phyloP scores from a whole-genome alignment of 495 filamentous ascomycete species.

The Aspergillus coremiiformis region DNA sequence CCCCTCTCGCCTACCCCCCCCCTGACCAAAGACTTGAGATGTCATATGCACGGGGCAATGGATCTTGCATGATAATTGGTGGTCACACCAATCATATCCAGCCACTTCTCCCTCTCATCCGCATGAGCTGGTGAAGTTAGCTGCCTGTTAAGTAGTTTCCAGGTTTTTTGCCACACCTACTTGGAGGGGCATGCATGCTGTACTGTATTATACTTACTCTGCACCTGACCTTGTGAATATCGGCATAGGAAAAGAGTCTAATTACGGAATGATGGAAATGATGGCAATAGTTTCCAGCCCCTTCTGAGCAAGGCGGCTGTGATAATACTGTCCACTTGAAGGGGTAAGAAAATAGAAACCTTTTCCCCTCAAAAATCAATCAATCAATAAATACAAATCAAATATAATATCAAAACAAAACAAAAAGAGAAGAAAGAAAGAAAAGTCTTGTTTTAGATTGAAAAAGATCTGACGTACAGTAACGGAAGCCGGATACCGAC shows the following conservation, averaged over 20 bases:
- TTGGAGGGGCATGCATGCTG: neutral
- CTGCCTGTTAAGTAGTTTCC: slow-evolving; percentile 1
- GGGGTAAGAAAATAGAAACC: too few relatives aligned
- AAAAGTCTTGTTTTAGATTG: neutral
- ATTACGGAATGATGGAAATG: neutral
- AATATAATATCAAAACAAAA: neutral
- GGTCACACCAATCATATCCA: slow-evolving; percentile 10
- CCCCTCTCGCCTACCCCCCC: slow-evolving; percentile 5
- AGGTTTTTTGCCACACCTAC: neutral
- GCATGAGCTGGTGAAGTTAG: slow-evolving; percentile 1
- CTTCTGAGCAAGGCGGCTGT: neutral
- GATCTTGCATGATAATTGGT: slow-evolving; percentile 15
- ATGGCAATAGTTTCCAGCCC: neutral
- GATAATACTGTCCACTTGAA: neutral
- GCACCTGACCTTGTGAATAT: neutral
- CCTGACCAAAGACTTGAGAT: slow-evolving; percentile 15
- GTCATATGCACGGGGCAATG: slow-evolving; percentile 23
- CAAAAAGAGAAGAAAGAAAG: neutral
- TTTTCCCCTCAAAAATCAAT: too few relatives aligned
- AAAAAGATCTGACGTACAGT: slow-evolving; percentile 10
- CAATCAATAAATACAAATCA: neutral
- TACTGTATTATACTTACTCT: neutral
- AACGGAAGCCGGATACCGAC: slow-evolving; percentile 6
- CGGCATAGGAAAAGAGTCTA: neutral
- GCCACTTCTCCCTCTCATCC: slow-evolving; percentile 3